Evolutionary conservation across 177 flowering plant species (phyloP), one percentile per base, ranked within the genome.

Genomic region (Telopea speciosissima): DNA sequence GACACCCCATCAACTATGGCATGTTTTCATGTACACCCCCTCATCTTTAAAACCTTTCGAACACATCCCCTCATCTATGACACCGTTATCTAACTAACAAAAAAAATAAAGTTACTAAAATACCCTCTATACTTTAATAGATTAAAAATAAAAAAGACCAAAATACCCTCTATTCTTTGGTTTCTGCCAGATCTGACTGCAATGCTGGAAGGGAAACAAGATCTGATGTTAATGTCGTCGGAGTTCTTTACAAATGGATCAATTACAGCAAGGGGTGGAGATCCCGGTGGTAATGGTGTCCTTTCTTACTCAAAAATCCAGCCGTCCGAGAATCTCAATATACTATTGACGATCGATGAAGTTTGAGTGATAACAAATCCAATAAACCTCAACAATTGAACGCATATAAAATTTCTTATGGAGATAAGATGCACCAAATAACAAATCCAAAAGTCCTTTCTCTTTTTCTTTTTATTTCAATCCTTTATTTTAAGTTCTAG

Each of bases 241-340:
- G 98, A 28, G 84, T 88, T 10, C 76, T 93, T 6, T 80, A 87
- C 76, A 93, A 93, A 80, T 93, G 98, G 98, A 93, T 97, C 23
- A 93, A 93, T 83, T 91, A 85, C 85, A 82, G 91, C n/a, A 93
- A 91, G 74, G 98, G 98, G 1, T 93, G 98, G 98, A 87, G 95
- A 86, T 89, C 90, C 66, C 76, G 98, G 68, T 93, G 97, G 95
- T 93, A 84, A 90, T 66, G 97, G 98, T 12, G 85, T 89, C n/a
- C 74, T 93, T 0, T 88, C 98, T 10, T 93, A 93, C 77, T 85
- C 93, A 23, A 91, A 89, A 83, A 81, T 82, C 68, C 87, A 81
- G 33, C 80, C 84, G 42, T 82, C 87, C 56, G 90, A 89, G 60
- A 74, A 63, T 63, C 75, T 77, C 5, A 72, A 70, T 36, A 71